Evolutionary conservation across 2,329 filamentous ascomycete species (phyloP).

Genomic region (Thelonectria olida): DNA sequence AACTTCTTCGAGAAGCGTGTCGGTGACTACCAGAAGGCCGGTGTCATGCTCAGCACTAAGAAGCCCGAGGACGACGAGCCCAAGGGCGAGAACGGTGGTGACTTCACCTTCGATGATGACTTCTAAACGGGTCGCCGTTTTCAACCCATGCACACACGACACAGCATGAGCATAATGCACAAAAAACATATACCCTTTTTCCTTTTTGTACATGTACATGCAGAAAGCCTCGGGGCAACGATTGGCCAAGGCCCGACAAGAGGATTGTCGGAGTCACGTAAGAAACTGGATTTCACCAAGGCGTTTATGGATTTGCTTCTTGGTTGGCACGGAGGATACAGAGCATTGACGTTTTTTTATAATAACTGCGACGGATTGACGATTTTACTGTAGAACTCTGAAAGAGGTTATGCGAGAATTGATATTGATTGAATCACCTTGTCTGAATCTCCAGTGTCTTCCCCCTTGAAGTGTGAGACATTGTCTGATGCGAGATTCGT

Average conservation of each 20-base stretch:
- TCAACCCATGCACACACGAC: conserved; percentile 17
- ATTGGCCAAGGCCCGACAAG: conserved; percentile 25
- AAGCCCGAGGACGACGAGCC: conserved; percentile 65
- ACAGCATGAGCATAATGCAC: conserved; percentile 12
- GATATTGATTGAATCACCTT: conserved; percentile 1
- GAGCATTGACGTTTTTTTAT: conserved; percentile 36
- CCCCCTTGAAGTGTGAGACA: neutral
- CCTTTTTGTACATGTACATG: conserved; percentile 38
- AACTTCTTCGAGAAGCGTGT: conserved; percentile 99
- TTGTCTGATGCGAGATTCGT: neutral
- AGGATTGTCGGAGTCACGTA: conserved; percentile 16
- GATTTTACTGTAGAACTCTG: conserved; percentile 37
- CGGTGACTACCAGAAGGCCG: conserved; percentile 98
- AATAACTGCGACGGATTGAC: conserved; percentile 37
- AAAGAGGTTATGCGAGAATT: conserved; percentile 34
- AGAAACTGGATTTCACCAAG: conserved; percentile 32
- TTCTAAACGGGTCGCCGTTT: conserved; percentile 71
- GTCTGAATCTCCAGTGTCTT: neutral
- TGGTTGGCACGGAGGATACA: conserved; percentile 31
- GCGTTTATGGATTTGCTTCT: conserved; percentile 34
- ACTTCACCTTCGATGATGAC: conserved; percentile 96
- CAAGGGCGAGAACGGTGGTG: conserved; percentile 71
- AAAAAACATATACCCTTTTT: conserved; percentile 38
- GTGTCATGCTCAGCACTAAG: conserved; percentile 94
- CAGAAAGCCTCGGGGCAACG: conserved; percentile 33